Conservation (phyloP, 257 asterid genomes). For the Voacanga thouarsii region DNA sequence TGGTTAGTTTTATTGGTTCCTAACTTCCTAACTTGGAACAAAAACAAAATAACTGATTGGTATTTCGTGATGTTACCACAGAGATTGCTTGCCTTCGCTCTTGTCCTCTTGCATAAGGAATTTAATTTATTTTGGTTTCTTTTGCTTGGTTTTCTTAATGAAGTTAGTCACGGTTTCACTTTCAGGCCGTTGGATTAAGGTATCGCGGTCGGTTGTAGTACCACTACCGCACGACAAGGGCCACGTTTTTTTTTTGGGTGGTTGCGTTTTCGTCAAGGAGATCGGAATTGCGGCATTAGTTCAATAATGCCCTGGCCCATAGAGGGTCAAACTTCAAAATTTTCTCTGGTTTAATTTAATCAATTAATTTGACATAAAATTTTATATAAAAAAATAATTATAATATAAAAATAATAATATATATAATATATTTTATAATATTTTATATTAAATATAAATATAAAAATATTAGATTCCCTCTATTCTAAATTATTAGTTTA, state of each 20-base stretch:
- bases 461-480: too few species aligned
- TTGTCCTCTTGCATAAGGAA: not conserved
- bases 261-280: too few species aligned
- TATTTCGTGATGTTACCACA: not conserved
- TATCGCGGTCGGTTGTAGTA: not conserved
- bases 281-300: too few species aligned
- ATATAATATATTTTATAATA: too few species aligned
- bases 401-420: too few species aligned
- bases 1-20: not conserved
- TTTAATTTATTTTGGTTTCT: not conserved
- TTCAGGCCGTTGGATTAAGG: slow-evolving; percentile 5
- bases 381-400: too few species aligned
- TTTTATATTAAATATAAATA: too few species aligned
- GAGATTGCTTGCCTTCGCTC: not conserved
- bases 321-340: too few species aligned
- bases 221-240: not conserved
- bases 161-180: not conserved
- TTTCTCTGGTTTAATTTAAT: too few species aligned
- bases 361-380: too few species aligned
- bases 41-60: not conserved
- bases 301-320: too few species aligned
- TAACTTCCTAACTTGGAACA: not conserved
- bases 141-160: not conserved
- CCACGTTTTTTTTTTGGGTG: not conserved
- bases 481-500: too few species aligned